A percentile compares a stretch with the other conserved stretches of the same genome.
phyloP scores from a whole-genome alignment of 2,329 filamentous ascomycete species.

The Fragosphaeria purpurea region DNA sequence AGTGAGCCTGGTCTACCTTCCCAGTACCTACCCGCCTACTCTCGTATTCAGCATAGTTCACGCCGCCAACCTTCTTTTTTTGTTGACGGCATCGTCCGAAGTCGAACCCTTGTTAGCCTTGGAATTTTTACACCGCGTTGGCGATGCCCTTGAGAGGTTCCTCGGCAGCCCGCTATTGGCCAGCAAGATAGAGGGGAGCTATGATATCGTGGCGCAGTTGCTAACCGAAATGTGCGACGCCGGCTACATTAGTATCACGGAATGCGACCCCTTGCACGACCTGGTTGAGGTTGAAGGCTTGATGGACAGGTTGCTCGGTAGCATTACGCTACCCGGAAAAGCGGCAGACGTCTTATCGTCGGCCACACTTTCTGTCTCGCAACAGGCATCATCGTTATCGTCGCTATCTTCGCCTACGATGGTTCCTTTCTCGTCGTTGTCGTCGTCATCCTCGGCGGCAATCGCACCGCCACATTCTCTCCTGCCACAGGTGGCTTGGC shows the following conservation, averaged over 20 bases:
- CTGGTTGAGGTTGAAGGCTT: conserved; percentile 85
- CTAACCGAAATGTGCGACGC: conserved; percentile 95
- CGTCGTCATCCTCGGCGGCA: conserved; percentile 15
- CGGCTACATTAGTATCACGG: conserved; percentile 78
- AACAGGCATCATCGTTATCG: neutral
- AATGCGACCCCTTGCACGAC: conserved; percentile 85
- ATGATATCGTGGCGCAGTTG: conserved; percentile 89
- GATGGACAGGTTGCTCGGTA: conserved; percentile 79
- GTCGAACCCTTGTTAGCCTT: conserved; percentile 81
- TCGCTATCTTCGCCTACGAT: neutral
- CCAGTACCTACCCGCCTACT: conserved; percentile 73
- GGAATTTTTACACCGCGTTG: conserved; percentile 86
- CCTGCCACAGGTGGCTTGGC: conserved; percentile 27
- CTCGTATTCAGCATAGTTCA: conserved; percentile 80
- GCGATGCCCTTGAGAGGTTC: conserved; percentile 91
- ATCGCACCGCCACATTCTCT: conserved; percentile 24
- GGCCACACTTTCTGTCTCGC: neutral
- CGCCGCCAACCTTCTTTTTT: conserved; percentile 74
- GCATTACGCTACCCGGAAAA: conserved; percentile 70
- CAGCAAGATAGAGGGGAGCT: conserved; percentile 76
- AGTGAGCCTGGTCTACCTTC: conserved; percentile 76
- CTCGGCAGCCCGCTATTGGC: conserved; percentile 78
- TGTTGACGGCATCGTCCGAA: conserved; percentile 76
- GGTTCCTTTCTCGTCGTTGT: neutral
- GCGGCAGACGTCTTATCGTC: conserved; percentile 5